A percentile compares a stretch with the other conserved stretches of the same genome.
Conservation (phyloP, 768 basidiomycete genomes). For the Strobilomyces confusus region DNA sequence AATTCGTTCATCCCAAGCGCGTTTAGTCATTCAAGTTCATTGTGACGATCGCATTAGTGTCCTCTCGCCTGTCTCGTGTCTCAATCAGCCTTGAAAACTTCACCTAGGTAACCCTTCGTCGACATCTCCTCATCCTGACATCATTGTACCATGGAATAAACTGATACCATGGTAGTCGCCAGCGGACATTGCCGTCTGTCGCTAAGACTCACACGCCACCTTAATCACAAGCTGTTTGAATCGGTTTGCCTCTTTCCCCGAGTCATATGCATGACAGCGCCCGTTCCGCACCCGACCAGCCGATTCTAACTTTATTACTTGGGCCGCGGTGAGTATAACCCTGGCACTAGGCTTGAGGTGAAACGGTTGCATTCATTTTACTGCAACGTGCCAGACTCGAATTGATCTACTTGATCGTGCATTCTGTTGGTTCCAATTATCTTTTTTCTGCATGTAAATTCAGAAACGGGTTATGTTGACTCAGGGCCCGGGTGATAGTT, state of each 20-base stretch:
- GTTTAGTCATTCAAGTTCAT: not conserved
- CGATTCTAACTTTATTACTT: not conserved
- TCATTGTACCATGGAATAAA: not conserved
- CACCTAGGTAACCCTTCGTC: not conserved
- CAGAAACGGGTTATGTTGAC: constrained; percentile 4
- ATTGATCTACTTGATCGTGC: not conserved
- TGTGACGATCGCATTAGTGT: not conserved
- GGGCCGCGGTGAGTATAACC: not conserved
- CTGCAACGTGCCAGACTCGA: not conserved
- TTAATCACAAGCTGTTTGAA: not conserved
- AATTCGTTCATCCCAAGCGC: no score
- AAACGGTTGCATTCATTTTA: not conserved
- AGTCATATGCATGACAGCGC: not conserved
- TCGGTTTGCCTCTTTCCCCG: constrained; percentile 7
- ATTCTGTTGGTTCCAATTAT: not conserved
- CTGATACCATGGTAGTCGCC: not conserved
- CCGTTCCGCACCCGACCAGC: not conserved
- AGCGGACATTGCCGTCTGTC: not conserved
- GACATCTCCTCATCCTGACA: constrained; percentile 6
- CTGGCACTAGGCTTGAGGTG: not conserved
- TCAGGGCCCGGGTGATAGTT: no score
- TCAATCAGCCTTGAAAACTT: not conserved
- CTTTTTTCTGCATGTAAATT: not conserved
- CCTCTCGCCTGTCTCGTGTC: not conserved
- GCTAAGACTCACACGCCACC: not conserved